Base-by-base conservation (phyloP, 352 stramenopile species). In the Pythium phragmitis region DNA sequence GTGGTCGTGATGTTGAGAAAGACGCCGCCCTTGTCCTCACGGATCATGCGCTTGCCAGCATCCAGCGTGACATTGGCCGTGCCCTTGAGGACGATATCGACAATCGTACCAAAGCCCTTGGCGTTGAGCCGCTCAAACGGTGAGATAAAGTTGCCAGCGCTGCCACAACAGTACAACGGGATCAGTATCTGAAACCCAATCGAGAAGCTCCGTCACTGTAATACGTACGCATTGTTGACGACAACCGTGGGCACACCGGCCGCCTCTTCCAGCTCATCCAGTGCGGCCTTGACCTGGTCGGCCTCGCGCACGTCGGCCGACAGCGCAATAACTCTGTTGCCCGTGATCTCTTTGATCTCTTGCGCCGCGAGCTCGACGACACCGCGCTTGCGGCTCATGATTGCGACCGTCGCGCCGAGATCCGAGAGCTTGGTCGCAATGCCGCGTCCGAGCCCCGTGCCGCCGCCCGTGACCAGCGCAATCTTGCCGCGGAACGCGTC, bases 1-100 rank as follows among this genome's bases (percentile, higher is more conserved):
- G 91, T 98, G 56, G 96, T 97, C 39, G 89, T 98, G 72, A 99
- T 99, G 75, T 99, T 99, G 45, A 99, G 85, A 69, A 99, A 98
- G 7, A 94, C 77, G 23, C 88, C 92, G 41, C 79, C 77, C 33
- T 83, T 77, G 7, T 89, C 77, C n/a, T 76, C 77, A 50, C 79
- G 72, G 57, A 94, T 92, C 77, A 92, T 85, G 58, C 82, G 80
- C 59, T 92, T 90, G 46, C 82, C 87, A 0, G 80, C 82, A 43
- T 94, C 82, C 50, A 91, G 68, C 60, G 85, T 94, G 55, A 96
- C 82, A 67, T 94, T 94, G 65, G 84, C 84, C 30, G 83, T 91
- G 30, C 87, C 87, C 67, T 92, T 91, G 39, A 96, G 78, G 56
- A 94, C 97, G 74, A 99, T 99, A 50, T 98, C 96, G 67, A 99